Evolutionary conservation across 306 rosid species (phyloP).

Genomic region (Sesbania bispinosa): DNA sequence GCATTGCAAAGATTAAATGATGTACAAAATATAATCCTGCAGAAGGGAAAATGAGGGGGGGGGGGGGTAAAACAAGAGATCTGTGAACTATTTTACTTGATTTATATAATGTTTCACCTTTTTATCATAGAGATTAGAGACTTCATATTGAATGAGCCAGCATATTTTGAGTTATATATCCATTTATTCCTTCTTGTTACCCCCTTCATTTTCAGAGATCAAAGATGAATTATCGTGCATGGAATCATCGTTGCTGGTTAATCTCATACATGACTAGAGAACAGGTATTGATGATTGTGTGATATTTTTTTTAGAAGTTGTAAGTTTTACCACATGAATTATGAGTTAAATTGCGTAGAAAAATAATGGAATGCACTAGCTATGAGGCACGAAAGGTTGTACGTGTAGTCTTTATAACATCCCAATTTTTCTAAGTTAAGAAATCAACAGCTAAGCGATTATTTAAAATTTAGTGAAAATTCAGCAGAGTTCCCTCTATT

Average conservation of each 20-base stretch:
- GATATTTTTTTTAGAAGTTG: background rate
- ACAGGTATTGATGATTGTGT: constrained; percentile 47
- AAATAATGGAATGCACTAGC: background rate
- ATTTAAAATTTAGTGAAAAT: no score
- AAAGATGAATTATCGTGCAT: constrained; percentile 96
- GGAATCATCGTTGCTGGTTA: constrained; percentile 91
- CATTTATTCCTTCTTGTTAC: constrained; percentile 12
- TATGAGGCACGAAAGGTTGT: background rate
- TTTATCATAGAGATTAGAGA: background rate
- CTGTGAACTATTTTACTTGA: constrained; percentile 1
- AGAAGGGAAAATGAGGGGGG: background rate
- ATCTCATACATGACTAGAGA: constrained; percentile 63
- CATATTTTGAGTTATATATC: constrained; percentile 14
- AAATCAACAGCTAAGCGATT: no score
- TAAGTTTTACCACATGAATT: background rate
- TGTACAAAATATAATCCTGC: background rate
- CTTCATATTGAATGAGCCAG: background rate
- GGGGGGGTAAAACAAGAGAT: background rate
- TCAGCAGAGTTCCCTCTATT: no score
- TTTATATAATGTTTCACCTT: constrained; percentile 5
- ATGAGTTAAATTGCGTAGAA: background rate
- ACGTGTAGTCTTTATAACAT: background rate
- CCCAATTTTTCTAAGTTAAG: no score
- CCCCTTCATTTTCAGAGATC: constrained; percentile 55
- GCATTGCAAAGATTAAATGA: background rate